Evolutionary conservation across 345 rosid species (phyloP).

Genomic region (Moricandia arvensis): DNA sequence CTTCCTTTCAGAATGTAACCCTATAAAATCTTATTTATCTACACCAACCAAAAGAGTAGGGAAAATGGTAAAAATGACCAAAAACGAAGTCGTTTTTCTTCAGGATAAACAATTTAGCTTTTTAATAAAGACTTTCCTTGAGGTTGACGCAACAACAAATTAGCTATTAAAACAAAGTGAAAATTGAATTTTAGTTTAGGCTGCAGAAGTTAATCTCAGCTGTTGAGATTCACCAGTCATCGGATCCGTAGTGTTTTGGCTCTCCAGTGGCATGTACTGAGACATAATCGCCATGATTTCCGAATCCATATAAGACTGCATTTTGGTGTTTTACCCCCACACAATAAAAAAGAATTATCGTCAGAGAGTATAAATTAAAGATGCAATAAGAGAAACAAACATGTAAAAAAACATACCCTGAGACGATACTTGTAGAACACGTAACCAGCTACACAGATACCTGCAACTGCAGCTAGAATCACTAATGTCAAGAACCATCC

Average conservation of each 20-base stretch:
- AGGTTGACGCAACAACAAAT: neutral
- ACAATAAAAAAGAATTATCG: neutral
- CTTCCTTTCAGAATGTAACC: constrained; percentile 1
- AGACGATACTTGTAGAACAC: constrained; percentile 97
- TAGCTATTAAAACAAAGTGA: neutral
- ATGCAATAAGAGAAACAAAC: neutral
- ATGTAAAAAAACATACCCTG: constrained; percentile 53
- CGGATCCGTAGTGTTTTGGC: constrained; percentile 44
- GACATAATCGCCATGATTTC: constrained; percentile 99
- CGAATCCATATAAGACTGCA: constrained; percentile 96
- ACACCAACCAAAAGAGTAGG: neutral
- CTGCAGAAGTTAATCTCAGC: constrained; percentile 33
- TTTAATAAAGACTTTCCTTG: constrained; percentile 10
- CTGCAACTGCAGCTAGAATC: constrained; percentile 59
- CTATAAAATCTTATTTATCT: constrained; percentile 1
- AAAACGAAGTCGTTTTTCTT: neutral
- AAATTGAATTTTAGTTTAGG: constrained; percentile 21
- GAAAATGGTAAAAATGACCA: neutral
- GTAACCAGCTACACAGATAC: constrained; percentile 63
- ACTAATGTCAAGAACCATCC: constrained; percentile 66
- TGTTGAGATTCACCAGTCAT: constrained; percentile 32
- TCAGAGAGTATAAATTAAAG: neutral
- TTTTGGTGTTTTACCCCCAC: neutral
- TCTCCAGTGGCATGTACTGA: constrained; percentile 96
- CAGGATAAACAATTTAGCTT: constrained; percentile 16